Evolutionary conservation across 495 filamentous ascomycete genomes (phyloP).

Genomic region (Aspergillus haitiensis): DNA sequence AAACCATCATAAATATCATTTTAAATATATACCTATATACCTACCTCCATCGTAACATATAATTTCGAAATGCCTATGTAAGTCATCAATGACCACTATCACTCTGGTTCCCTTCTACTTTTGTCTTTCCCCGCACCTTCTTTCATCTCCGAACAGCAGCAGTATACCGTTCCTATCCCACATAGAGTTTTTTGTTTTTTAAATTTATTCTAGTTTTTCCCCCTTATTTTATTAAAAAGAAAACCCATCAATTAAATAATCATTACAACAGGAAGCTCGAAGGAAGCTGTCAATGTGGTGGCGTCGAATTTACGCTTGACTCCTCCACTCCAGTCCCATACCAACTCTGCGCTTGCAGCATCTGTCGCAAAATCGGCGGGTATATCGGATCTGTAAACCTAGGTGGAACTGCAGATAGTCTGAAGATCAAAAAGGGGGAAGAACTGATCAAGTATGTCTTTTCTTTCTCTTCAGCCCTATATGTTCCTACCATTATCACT

Average conservation of each 20-base stretch:
- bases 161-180: too few species aligned
- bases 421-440: constrained; percentile 50
- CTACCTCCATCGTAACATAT: neutral
- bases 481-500: neutral
- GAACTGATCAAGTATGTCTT: constrained; percentile 48
- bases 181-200: too few species aligned
- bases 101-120: neutral
- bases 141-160: neutral
- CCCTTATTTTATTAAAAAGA: neutral
- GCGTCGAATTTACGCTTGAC: constrained; percentile 51
- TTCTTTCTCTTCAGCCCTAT: neutral
- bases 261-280: constrained; percentile 43
- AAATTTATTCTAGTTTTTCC: too few species aligned
- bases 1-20: neutral
- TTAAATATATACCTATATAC: neutral
- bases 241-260: neutral
- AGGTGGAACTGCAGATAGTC: constrained; percentile 48
- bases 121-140: neutral
- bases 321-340: constrained; percentile 56
- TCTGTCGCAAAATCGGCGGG: constrained; percentile 56
- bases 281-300: constrained; percentile 56
- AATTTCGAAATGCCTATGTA: constrained; percentile 17
- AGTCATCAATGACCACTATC: neutral
- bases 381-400: constrained; percentile 52
- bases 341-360: constrained; percentile 57